phyloP scores from a whole-genome alignment of 2,329 filamentous ascomycete species.

The Colletotrichum tropicale region DNA sequence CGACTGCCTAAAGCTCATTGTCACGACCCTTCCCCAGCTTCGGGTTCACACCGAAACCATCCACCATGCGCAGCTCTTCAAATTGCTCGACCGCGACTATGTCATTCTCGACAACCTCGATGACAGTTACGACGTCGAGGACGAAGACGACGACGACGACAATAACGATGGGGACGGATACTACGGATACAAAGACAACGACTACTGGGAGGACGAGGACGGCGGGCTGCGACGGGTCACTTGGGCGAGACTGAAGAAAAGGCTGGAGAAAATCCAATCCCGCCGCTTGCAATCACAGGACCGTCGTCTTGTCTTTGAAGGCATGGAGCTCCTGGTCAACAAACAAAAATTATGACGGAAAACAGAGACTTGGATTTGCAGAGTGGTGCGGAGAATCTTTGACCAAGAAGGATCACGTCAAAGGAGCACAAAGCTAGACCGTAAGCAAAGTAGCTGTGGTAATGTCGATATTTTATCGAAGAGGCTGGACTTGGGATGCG shows the following conservation, averaged over 20 bases:
- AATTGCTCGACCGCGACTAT: background rate
- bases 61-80: background rate
- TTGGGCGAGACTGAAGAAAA: background rate
- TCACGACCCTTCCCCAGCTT: accelerated
- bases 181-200: too few species aligned
- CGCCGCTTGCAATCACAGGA: accelerated
- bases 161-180: too few species aligned
- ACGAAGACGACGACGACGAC: background rate
- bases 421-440: background rate
- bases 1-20: too few species aligned
- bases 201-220: too few species aligned
- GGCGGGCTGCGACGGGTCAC: too few species aligned
- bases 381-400: background rate
- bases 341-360: background rate
- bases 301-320: background rate
- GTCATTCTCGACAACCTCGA: too few species aligned
- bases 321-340: background rate
- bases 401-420: background rate
- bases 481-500: background rate
- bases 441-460: background rate
- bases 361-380: background rate
- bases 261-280: background rate
- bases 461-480: background rate
- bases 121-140: too few species aligned
- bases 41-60: accelerated